Base-by-base conservation (phyloP, 257 asterid species). In the Lycium ferocissimum region DNA sequence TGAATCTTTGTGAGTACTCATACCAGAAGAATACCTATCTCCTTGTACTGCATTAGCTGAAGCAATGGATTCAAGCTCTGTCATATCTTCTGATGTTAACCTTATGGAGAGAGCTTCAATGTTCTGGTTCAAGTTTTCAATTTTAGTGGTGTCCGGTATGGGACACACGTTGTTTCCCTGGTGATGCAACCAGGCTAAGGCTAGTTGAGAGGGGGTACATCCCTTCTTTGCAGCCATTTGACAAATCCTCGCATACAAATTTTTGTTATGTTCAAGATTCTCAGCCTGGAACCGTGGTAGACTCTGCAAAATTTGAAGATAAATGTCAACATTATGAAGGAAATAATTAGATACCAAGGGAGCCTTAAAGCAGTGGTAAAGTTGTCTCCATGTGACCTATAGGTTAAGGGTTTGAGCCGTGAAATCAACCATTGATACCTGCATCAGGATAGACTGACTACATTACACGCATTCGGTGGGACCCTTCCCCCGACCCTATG, bases 111-210 rank as follows among this genome's bases (percentile, higher is more conserved):
- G 67, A 49, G 90, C 87, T 84, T 17, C 89, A 18, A 86, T 84
- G 78, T 88, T 88, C 78, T 86, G 87, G 49, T 73, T 75, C 26
- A 88, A 66, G 82, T 88, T 88, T 22, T 84, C 87, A 26, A 88
- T 58, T 56, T 84, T 88, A 5, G 85, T 86, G 37, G 89, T 88
- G 7, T 89, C 90, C 0, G 80, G 81, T 0, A 84, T 81, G 33
- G 87, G 89, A 53, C 86, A 83, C 17, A 86, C 83, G 0, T 83
- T 83, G n/a, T 61, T 66, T 13, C 89, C 89, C 71, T 86, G 85
- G 86, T 83, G 89, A 69, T 86, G 86, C 5, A 86, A 61, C 86
- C 85, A 83, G 0, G 86, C 89, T 85, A 83, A 83, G 0, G 89
- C 87, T 14, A 87, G 83, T 18, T 87, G 85, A 35, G 89, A 84